phyloP scores from a whole-genome alignment of 2,329 filamentous ascomycete genomes.

The Verticillium klebahnii region DNA sequence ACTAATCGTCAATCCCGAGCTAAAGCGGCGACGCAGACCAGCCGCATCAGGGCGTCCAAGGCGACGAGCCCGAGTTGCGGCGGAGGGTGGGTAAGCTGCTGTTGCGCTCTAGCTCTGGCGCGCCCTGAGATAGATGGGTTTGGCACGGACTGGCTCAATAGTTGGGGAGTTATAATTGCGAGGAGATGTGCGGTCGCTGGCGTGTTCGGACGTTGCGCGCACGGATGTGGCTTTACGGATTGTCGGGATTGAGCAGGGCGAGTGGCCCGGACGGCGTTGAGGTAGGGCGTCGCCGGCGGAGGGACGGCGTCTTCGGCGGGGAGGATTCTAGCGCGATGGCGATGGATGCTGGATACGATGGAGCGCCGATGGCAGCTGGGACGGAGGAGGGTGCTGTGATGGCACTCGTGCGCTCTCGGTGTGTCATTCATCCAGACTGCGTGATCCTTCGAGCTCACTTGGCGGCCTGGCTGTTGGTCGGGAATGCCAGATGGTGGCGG shows the following conservation, averaged over 20 bases:
- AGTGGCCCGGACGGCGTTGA: neutral
- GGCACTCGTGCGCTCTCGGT: too few species aligned
- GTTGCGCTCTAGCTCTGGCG: neutral
- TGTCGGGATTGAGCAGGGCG: neutral
- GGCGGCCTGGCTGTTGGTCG: neutral
- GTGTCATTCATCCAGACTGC: neutral
- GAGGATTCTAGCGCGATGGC: neutral
- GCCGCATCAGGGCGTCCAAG: too few species aligned
- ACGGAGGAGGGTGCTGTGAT: too few species aligned
- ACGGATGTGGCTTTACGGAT: neutral
- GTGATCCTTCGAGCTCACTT: neutral
- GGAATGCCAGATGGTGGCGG: neutral
- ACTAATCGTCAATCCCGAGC: neutral
- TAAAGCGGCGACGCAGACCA: too few species aligned
- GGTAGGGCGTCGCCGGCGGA: neutral
- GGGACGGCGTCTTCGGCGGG: neutral
- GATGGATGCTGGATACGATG: neutral
- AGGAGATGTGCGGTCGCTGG: neutral
- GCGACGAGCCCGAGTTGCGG: neutral
- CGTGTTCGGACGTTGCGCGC: neutral
- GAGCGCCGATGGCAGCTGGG: neutral
- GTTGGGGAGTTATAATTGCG: neutral
- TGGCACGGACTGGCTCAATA: neutral
- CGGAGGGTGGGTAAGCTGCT: neutral
- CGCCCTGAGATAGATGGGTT: neutral